Evolutionary conservation across 164 flowering plant species (phyloP).

Genomic region (Santalum album): DNA sequence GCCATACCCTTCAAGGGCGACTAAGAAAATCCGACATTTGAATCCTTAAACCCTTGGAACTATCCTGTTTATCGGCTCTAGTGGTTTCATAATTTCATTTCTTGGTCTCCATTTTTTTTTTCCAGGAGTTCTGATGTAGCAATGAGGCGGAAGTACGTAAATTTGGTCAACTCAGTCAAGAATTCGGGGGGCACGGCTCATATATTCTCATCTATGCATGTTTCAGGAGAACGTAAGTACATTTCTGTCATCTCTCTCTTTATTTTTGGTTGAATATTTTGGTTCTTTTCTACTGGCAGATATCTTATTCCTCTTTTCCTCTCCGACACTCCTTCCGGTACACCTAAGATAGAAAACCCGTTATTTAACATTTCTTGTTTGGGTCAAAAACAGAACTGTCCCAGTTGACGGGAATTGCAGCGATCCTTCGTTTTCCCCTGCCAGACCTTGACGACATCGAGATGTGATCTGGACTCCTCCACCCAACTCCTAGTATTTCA

Average conservation of each 20-base stretch:
- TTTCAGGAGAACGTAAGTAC: slow-evolving; percentile 90
- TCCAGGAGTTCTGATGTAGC: slow-evolving; percentile 68
- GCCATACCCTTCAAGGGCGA: no score
- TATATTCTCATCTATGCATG: slow-evolving; percentile 92
- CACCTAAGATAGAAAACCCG: no score
- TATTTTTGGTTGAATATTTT: not conserved
- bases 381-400: slow-evolving; percentile 50
- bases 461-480: slow-evolving; percentile 44
- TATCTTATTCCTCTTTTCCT: not conserved
- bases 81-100: not conserved
- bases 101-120: slow-evolving; percentile 2
- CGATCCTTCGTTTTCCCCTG: slow-evolving; percentile 80
- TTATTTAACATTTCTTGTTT: not conserved
- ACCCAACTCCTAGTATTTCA: no score
- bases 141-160: slow-evolving; percentile 65
- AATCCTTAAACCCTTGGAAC: no score
- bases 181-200: slow-evolving; percentile 71
- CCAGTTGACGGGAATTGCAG: slow-evolving; percentile 82
- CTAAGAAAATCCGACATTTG: no score
- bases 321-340: not conserved
- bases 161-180: slow-evolving; percentile 75
- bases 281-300: no score
- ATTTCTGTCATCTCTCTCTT: not conserved
- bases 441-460: slow-evolving; percentile 88
- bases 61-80: no score